Evolutionary conservation across 2,329 filamentous ascomycete species (phyloP), one percentile per base, ranked within the genome.

Genomic region (Didymella exigua): DNA sequence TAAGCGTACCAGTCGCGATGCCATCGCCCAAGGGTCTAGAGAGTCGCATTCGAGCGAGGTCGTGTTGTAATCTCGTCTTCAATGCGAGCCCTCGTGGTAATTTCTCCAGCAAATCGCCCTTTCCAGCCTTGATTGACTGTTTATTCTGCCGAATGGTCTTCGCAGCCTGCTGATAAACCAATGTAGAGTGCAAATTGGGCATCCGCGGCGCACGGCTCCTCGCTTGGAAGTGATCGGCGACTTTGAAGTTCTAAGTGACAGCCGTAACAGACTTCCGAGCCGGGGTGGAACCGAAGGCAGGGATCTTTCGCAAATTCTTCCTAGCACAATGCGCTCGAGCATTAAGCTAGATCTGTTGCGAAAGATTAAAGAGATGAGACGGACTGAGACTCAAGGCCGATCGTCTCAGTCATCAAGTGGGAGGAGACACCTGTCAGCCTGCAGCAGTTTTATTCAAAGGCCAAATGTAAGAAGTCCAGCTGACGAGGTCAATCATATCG

Each of bases 201-300:
- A 24, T 19, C 38, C 38, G 38, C 23, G 38, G 37, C 13, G 38
- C 38, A 41, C 24, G 24, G 38, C 23, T 29, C 40, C 19, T 44
- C 27, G 41, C 41, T 31, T 44, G 41, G 41, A 14, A 33, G 33
- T 44, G 23, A 44, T 24, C 29, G n/a, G 16, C 19, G 36, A 16
- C 16, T 11, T 6, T 21, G 7, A 42, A 49, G 23, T 29, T 44
- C 37, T 21, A 16, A 19, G 9, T 31, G 48, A 44, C 43, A 52
- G 36, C 21, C 19, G 33, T 51, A 31, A 46, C 41, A 45, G n/a
- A 21, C 18, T 29, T 18, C 44, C 43, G 50, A 48, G 50, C 44
- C 44, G 38, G 9, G 6, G 51, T 27, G 24, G 37, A 31, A 43
- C n/a, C 26, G 30, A 33, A 8, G 14, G 18, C 44, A 31, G 33